Conservation (phyloP, 1,139 yeast species). For the Arxiozyma bovina region DNA sequence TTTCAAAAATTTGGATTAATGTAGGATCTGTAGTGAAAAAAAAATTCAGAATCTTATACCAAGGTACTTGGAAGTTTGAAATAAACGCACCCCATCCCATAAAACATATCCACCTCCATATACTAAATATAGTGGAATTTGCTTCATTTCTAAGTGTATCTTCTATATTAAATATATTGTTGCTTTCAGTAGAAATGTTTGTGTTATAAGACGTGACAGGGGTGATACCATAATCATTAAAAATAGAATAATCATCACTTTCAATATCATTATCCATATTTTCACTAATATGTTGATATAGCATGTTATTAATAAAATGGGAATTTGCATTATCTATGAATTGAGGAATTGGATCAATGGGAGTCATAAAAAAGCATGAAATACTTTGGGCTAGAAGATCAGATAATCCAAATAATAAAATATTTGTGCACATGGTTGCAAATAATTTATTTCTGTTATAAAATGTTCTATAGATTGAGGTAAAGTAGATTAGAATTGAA, state of each 20-base stretch:
- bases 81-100: constrained; percentile 80
- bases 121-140: constrained; percentile 40
- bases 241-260: constrained; percentile 19
- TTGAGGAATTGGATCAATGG: constrained; percentile 31
- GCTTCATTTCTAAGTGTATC: neutral
- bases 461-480: constrained; percentile 51
- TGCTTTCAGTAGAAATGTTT: neutral
- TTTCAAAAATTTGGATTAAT: constrained; percentile 69
- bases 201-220: constrained; percentile 3
- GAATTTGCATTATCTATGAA: constrained; percentile 28
- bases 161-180: neutral
- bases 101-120: constrained; percentile 68
- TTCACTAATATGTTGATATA: constrained; percentile 1
- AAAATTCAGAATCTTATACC: constrained; percentile 77
- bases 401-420: constrained; percentile 76
- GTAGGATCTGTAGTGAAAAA: constrained; percentile 76
- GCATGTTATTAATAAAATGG: constrained; percentile 13
- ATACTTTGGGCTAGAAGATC: constrained; percentile 73
- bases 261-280: constrained; percentile 14
- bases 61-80: constrained; percentile 76
- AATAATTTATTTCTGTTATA: constrained; percentile 59
- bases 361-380: constrained; percentile 15
- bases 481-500: constrained; percentile 41
- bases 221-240: constrained; percentile 24
- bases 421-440: constrained; percentile 76